These are phyloP conservation scores for Fraxinus paxiana DNA, from an alignment of 305 asterid species.

Conservation along the genomic window DNA sequence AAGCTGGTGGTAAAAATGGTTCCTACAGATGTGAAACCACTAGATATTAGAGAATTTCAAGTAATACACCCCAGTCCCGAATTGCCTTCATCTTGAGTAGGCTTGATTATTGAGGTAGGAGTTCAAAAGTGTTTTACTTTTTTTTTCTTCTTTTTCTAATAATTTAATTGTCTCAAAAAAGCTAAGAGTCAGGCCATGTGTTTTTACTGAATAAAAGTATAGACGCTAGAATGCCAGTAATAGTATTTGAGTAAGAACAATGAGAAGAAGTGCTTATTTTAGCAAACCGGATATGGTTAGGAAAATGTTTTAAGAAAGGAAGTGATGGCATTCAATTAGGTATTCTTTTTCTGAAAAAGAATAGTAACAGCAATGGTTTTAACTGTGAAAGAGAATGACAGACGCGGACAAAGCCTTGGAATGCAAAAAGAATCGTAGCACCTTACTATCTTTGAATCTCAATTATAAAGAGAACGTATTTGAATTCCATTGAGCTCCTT, in stretches of 20 bases:
- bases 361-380: background rate
- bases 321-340: background rate
- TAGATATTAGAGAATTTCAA: background rate
- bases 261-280: background rate
- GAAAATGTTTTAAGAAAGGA: background rate
- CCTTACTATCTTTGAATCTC: background rate
- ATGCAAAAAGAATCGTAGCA: background rate
- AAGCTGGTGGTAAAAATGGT: background rate
- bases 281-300: background rate
- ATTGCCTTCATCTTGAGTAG: background rate
- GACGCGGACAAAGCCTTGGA: background rate
- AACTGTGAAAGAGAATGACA: background rate
- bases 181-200: background rate
- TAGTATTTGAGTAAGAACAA: background rate
- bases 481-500: background rate
- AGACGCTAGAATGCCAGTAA: background rate
- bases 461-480: background rate
- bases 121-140: conserved; percentile 21
- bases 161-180: background rate
- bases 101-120: background rate
- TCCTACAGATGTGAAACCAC: background rate
- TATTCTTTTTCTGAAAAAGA: background rate
- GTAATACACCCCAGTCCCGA: background rate
- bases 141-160: background rate
- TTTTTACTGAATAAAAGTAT: background rate